Percentiles rank a stretch among this genome's conserved stretches.
Evolutionary conservation across 176 grass and related monocot species (phyloP).

Genomic region (Calamus simplicifolius): DNA sequence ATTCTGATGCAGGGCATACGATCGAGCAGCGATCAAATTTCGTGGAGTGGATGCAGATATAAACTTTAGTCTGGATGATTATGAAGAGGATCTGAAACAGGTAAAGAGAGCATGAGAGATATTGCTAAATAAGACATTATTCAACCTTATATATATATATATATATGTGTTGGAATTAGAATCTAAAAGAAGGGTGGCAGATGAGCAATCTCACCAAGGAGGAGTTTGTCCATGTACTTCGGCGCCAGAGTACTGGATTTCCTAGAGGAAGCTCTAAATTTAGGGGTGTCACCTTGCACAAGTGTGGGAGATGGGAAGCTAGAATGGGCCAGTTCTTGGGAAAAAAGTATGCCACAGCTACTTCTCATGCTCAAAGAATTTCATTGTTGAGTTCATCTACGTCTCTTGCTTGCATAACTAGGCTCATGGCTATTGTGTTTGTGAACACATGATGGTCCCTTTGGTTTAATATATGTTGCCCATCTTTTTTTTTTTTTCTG

Average conservation of each 20-base stretch:
- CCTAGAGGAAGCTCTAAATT: constrained; percentile 16
- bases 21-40: constrained; percentile 17
- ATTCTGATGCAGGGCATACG: constrained; percentile 8
- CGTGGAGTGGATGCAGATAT: constrained; percentile 10
- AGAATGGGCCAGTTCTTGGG: constrained; percentile 20
- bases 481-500: too few relatives aligned
- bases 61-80: constrained; percentile 14
- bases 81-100: constrained; percentile 14
- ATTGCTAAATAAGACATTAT: too few relatives aligned
- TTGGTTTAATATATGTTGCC: too few relatives aligned
- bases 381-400: too few relatives aligned
- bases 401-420: too few relatives aligned
- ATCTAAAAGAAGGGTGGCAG: background rate
- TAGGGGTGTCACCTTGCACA: constrained; percentile 12
- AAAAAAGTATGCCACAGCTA: constrained; percentile 6
- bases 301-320: constrained; percentile 20
- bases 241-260: constrained; percentile 9
- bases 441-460: too few relatives aligned
- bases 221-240: constrained; percentile 14
- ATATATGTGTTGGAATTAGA: too few relatives aligned
- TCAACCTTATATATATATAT: too few relatives aligned
- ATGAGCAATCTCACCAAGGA: constrained; percentile 18
- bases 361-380: too few relatives aligned
- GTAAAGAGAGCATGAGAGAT: background rate
- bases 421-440: background rate